These are phyloP conservation scores for Endoconidiophora laricicola DNA, from an alignment of 2,329 filamentous ascomycete genomes.

Conservation along the genomic window DNA sequence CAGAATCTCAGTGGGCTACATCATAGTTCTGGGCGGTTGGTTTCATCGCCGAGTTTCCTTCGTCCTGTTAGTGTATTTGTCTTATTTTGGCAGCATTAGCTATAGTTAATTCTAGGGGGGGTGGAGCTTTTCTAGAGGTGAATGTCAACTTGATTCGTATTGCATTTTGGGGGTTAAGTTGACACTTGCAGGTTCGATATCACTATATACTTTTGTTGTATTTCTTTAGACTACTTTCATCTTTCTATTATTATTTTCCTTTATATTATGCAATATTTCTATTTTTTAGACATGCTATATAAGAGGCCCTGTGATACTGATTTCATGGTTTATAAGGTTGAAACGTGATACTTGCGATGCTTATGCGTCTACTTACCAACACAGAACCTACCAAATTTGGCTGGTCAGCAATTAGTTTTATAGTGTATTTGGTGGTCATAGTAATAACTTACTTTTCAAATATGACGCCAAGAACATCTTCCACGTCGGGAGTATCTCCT, in stretches of 20 bases:
- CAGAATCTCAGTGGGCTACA: neutral
- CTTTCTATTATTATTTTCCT: neutral
- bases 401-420: neutral
- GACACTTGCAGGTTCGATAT: neutral
- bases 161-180: neutral
- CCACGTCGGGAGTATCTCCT: conserved; percentile 74
- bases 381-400: conserved; percentile 29
- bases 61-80: neutral
- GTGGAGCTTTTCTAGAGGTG: too few relatives aligned
- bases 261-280: too few relatives aligned
- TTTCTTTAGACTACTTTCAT: neutral
- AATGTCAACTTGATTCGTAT: too few relatives aligned
- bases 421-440: neutral
- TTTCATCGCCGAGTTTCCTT: neutral
- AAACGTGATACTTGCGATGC: conserved; percentile 2
- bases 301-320: neutral
- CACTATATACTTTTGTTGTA: neutral
- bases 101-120: too few relatives aligned
- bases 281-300: neutral
- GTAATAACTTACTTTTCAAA: conserved; percentile 70
- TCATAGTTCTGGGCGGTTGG: neutral
- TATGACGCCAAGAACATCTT: conserved; percentile 89
- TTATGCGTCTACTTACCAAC: conserved; percentile 30
- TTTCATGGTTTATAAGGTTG: neutral
- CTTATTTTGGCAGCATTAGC: neutral